Evolutionary conservation across 345 rosid species (phyloP).

Genomic region (Hevea brasiliensis): DNA sequence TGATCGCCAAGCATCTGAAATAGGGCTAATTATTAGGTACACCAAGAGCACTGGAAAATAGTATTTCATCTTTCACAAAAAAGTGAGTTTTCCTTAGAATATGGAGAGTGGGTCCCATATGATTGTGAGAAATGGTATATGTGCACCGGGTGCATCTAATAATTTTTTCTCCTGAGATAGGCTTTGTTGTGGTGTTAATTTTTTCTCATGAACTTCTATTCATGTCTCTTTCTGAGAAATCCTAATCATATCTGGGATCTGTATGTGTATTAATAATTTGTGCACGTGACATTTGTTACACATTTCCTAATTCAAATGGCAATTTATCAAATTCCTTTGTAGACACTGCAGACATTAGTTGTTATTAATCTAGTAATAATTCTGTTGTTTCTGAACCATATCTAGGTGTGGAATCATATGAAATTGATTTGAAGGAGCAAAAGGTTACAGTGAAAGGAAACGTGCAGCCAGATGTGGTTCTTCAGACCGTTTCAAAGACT

Average conservation of each 20-base stretch:
- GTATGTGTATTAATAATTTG: not conserved
- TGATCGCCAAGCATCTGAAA: too few species aligned
- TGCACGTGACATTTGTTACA: not conserved
- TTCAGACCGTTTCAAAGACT: constrained; percentile 75
- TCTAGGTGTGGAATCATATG: constrained; percentile 77
- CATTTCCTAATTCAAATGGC: not conserved
- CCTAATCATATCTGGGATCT: not conserved
- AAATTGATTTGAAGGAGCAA: constrained; percentile 72
- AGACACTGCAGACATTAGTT: not conserved
- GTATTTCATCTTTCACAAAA: too few species aligned
- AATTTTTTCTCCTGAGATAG: too few species aligned
- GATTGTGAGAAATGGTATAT: too few species aligned
- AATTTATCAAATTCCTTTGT: too few species aligned
- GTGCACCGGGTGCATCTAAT: too few species aligned
- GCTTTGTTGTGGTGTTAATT: not conserved
- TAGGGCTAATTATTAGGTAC: too few species aligned
- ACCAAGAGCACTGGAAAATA: too few species aligned
- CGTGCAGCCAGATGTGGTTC: constrained; percentile 74
- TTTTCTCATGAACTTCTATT: not conserved
- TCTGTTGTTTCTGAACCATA: not conserved
- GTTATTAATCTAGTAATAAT: not conserved
- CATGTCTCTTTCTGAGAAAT: not conserved
- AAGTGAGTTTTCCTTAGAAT: too few species aligned
- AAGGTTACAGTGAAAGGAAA: constrained; percentile 87
- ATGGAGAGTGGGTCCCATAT: too few species aligned